Evolutionary conservation across 306 rosid species (phyloP).

Genomic region (Neltuma alba): DNA sequence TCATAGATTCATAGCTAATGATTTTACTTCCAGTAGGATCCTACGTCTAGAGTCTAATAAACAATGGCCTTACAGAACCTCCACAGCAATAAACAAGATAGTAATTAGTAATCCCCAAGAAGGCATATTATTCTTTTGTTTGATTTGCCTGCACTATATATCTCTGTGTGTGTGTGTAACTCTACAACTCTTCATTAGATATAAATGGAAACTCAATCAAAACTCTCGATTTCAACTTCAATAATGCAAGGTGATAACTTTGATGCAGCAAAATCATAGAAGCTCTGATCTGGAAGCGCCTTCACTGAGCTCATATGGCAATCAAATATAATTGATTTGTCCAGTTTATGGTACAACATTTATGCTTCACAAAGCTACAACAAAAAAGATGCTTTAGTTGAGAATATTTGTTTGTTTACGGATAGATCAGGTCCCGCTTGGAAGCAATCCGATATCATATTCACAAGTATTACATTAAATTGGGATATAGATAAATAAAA

Average conservation of each 20-base stretch:
- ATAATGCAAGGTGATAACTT: background rate
- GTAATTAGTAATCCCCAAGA: background rate
- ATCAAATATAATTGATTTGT: background rate
- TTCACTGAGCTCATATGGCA: background rate
- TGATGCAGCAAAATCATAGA: background rate
- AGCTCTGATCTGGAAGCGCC: background rate
- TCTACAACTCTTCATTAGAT: background rate
- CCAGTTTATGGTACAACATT: background rate
- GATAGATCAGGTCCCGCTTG: background rate
- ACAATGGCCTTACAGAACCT: background rate
- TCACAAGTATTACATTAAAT: background rate
- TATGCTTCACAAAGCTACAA: constrained; percentile 18
- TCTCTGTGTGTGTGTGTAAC: background rate
- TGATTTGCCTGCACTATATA: background rate
- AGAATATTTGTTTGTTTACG: background rate
- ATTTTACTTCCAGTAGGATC: constrained; percentile 4
- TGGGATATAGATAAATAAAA: background rate
- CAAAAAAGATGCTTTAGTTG: background rate
- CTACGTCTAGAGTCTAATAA: background rate
- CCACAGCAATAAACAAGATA: background rate
- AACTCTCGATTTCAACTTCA: background rate
- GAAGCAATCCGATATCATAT: background rate
- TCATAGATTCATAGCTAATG: background rate
- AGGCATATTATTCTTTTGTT: background rate
- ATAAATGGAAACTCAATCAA: background rate